Evolutionary conservation across 2,329 filamentous ascomycete species (phyloP).

Genomic region (Sporothrix humicola): DNA sequence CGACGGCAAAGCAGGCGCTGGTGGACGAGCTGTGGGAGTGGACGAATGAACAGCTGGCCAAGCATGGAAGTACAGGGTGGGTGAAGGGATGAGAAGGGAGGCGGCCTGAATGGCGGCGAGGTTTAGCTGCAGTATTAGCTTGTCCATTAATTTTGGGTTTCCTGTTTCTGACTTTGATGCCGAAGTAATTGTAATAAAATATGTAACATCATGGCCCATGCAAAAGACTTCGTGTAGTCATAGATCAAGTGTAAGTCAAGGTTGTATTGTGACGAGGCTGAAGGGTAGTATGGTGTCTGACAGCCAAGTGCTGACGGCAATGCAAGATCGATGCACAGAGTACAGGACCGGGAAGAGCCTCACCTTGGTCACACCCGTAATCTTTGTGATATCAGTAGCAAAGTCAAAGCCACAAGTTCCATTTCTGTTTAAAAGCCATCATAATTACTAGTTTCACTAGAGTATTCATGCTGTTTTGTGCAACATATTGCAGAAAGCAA

Average conservation of each 20-base stretch:
- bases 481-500: no score
- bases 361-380: neutral
- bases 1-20: conserved; percentile 42
- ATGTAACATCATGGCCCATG: neutral
- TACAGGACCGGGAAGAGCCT: neutral
- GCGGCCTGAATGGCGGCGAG: neutral
- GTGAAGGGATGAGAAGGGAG: neutral
- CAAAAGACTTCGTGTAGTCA: no score
- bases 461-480: no score
- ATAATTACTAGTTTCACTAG: neutral
- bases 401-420: neutral
- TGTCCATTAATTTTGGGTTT: neutral
- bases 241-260: neutral
- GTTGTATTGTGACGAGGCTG: neutral
- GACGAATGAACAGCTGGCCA: conserved; percentile 43
- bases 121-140: neutral
- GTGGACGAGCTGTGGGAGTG: conserved; percentile 49
- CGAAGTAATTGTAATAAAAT: neutral
- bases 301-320: neutral
- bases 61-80: conserved; percentile 29
- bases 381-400: neutral
- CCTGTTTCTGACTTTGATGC: neutral
- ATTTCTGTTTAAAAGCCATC: neutral
- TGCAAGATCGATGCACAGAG: neutral
- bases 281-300: neutral